Percentiles rank a stretch among this genome's conserved stretches.
These are phyloP conservation scores for Aspergillus phoenicis DNA, from an alignment of 2,329 filamentous ascomycete genomes.

Conservation along the genomic window DNA sequence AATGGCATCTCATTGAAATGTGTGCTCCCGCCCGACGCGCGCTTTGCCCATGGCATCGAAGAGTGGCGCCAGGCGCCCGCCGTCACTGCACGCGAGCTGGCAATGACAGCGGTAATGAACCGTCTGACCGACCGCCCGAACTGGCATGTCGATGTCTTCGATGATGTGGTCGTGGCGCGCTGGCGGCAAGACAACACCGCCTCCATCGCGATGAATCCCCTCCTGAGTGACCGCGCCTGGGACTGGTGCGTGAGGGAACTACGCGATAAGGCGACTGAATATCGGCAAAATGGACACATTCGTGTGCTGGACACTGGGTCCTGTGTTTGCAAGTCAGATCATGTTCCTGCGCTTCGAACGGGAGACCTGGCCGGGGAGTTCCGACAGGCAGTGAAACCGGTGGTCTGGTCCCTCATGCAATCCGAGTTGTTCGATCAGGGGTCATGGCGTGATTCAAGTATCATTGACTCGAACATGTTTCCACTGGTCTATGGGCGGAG, in stretches of 20 bases:
- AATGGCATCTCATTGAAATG: no score
- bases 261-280: neutral
- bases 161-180: neutral
- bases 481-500: slow-evolving; percentile 1
- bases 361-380: neutral
- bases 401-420: no score
- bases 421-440: neutral
- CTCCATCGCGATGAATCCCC: neutral
- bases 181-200: neutral
- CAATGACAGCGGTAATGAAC: neutral
- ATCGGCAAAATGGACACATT: neutral
- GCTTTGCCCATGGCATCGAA: neutral
- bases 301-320: slow-evolving; percentile 1
- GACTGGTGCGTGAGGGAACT: neutral
- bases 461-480: neutral
- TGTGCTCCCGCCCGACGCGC: neutral
- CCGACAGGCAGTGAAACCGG: neutral
- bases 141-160: slow-evolving; percentile 4
- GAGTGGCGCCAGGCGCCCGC: slow-evolving; percentile 6
- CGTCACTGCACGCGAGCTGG: neutral
- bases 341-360: neutral
- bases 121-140: neutral
- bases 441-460: neutral
- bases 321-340: neutral
- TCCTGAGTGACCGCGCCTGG: neutral